Conservation (phyloP, 768 basidiomycete genomes). For the Heimioporus sp. region DNA sequence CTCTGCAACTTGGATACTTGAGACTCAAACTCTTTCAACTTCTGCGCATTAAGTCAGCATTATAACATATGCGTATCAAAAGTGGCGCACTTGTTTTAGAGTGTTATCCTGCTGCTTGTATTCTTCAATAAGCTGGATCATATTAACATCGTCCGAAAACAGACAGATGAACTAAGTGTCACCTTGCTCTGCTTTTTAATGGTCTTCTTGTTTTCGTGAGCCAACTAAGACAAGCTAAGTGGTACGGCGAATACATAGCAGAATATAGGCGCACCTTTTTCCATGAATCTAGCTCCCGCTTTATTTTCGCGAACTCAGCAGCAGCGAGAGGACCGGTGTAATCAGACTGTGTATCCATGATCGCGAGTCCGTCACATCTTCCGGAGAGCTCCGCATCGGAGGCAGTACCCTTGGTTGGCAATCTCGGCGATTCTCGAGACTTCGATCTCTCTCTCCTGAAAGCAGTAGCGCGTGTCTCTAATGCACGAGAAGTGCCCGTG, state of each 20-base stretch:
- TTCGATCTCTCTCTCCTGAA: conserved; percentile 34
- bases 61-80: not conserved
- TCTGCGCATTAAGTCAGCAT: conserved; percentile 28
- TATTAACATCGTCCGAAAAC: conserved; percentile 1
- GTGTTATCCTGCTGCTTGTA: conserved; percentile 41
- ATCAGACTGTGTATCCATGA: conserved; percentile 15
- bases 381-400: conserved; percentile 31
- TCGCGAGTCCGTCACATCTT: conserved; percentile 14
- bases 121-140: conserved; percentile 50
- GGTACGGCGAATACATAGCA: not conserved
- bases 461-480: not conserved
- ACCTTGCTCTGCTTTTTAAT: conserved; percentile 61
- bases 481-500: conserved; percentile 7
- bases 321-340: conserved; percentile 38
- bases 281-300: conserved; percentile 54
- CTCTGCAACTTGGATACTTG: conserved; percentile 43
- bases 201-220: conserved; percentile 46
- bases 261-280: conserved; percentile 38
- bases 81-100: conserved; percentile 36
- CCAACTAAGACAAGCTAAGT: conserved; percentile 26
- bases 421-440: conserved; percentile 31
- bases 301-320: conserved; percentile 53
- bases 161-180: not conserved
- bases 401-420: conserved; percentile 18
- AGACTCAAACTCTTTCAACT: conserved; percentile 43